Evolutionary conservation across 2,329 filamentous ascomycete genomes (phyloP).

Genomic region (Sporothrix dimorphospora): DNA sequence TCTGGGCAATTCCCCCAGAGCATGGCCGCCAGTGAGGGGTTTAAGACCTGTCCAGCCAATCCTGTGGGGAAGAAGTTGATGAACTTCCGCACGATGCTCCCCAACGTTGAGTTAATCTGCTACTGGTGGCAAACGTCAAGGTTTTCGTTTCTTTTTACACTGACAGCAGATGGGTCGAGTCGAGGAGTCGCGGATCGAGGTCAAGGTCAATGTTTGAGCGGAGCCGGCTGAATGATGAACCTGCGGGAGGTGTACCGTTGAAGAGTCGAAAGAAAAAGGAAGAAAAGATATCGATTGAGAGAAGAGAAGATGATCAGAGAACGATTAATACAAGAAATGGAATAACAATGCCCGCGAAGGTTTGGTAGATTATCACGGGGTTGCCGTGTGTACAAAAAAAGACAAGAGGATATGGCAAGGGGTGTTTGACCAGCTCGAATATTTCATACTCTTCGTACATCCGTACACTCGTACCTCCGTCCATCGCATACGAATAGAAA

Average conservation of each 20-base stretch:
- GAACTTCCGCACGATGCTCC: not conserved
- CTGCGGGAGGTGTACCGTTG: not conserved
- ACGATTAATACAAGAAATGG: not conserved
- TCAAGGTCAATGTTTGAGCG: not conserved
- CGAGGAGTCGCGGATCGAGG: not conserved
- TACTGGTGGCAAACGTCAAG: not conserved
- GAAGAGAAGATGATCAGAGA: not conserved
- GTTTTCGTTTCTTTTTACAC: slow-evolving; percentile 5
- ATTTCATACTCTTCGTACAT: not conserved
- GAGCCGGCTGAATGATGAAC: not conserved
- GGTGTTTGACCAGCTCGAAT: not conserved
- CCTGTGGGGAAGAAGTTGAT: not conserved
- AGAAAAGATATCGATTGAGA: not conserved
- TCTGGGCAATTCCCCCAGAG: not conserved
- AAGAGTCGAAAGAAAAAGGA: not conserved
- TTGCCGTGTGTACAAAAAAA: not conserved
- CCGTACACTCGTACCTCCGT: not conserved
- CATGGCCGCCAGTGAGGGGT: not conserved
- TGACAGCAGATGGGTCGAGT: not conserved
- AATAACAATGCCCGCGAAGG: not conserved
- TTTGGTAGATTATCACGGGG: not conserved
- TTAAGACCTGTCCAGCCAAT: slow-evolving; percentile 17
- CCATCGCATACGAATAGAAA: not conserved
- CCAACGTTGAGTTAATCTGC: too few species aligned
- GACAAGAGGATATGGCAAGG: not conserved